These are phyloP conservation scores for Combretum micranthum DNA, from an alignment of 345 rosid species.

Conservation along the genomic window DNA sequence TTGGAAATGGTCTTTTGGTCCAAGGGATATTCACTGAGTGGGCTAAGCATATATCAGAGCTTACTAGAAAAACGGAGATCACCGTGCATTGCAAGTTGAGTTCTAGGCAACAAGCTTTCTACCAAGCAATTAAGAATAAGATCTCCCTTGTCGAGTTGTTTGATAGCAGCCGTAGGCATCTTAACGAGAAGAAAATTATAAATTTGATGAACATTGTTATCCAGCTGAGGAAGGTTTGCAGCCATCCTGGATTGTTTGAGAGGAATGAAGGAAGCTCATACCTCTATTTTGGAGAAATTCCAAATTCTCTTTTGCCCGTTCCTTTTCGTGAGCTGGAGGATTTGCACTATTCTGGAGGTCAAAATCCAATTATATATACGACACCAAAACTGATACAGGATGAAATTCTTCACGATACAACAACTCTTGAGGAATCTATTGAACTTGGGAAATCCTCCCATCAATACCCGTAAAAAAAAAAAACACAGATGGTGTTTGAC, in stretches of 20 bases:
- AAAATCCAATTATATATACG: conserved; percentile 78
- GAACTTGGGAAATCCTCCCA: conserved; percentile 51
- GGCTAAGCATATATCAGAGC: conserved; percentile 88
- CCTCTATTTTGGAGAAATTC: conserved; percentile 75
- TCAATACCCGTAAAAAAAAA: too few relatives aligned
- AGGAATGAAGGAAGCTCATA: conserved; percentile 97
- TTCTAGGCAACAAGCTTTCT: conserved; percentile 96
- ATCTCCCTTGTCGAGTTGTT: conserved; percentile 90
- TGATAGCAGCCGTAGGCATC: conserved; percentile 82
- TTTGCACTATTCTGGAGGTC: conserved; percentile 67
- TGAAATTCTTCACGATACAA: conserved; percentile 52
- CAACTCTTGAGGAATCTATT: conserved; percentile 34
- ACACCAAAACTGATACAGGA: conserved; percentile 66
- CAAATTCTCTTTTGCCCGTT: conserved; percentile 85
- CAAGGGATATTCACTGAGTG: too few relatives aligned
- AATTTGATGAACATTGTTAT: conserved; percentile 98
- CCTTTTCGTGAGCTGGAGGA: conserved; percentile 97
- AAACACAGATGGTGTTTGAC: too few relatives aligned
- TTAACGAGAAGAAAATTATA: conserved; percentile 89
- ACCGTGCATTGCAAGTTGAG: conserved; percentile 97
- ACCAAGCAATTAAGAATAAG: conserved; percentile 97
- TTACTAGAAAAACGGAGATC: conserved; percentile 86
- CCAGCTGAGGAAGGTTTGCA: conserved; percentile 99
- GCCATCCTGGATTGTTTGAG: conserved; percentile 98
- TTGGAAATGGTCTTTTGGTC: too few relatives aligned